Evolutionary conservation across 2,329 filamentous ascomycete species (phyloP), one percentile per base, ranked within the genome.

Genomic region (Bipolaris zeicola): DNA sequence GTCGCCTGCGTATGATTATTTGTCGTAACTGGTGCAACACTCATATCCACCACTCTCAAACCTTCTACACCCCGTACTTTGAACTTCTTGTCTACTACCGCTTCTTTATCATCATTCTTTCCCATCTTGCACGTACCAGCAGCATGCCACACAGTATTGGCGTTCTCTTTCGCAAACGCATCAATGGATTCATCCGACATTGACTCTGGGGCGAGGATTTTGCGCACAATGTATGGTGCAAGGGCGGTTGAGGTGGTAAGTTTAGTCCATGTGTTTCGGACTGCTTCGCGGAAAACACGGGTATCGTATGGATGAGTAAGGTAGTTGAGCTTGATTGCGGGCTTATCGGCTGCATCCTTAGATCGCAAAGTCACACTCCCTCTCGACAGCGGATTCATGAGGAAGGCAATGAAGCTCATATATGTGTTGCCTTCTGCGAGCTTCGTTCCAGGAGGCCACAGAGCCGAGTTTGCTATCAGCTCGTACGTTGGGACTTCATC

Each of bases 401-500:
- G 85, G 73, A 83, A 82, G 4, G 71, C 58, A 33, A 70, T 47
- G 42, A 50, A 60, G 16, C 65, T 64, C 50, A 75, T 59, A 55
- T 71, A 76, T 10, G 61, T 67, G 43, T 66, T 73, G 55, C 83
- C 80, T 34, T 64, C 49, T 3, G 57, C 49, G 10, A 74, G 34
- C 22, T 64, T 39, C 5, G 64, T 58, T 2, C 68, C 69, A 0
- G 70, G 70, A 4, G 70, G 72, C 60, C 66, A 67, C 8, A 68
- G 59, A 0, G 65, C 26, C 8, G 43, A 50, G 38, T 67, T 64
- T 33, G 57, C 80, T 7, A 81, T 52, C 14, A 87, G 68, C 62
- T 89, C 86, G 60, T 80, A 87, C 45, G 83, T 79, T 0, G 87
- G 86, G 2, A 88, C 78, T 0, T 82, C 85, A 13, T 79, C 75